Evolutionary conservation across 2,329 filamentous ascomycete species (phyloP).

Genomic region (Hypomyces rosellus): DNA sequence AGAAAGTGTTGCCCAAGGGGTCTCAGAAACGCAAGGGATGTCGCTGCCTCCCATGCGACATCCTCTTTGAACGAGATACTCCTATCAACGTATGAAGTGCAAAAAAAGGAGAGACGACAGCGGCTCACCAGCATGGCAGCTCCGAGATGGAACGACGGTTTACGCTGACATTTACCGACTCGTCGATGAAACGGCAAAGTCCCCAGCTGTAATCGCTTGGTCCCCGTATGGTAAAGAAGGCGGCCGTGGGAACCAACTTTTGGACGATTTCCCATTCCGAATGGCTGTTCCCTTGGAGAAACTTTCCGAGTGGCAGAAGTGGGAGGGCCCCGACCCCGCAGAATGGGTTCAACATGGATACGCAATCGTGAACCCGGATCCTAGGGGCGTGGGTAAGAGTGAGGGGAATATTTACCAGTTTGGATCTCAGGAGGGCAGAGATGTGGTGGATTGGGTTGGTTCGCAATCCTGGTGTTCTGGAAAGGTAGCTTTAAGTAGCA

Average conservation of each 20-base stretch:
- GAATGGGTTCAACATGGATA: slow-evolving; percentile 24
- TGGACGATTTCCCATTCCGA: slow-evolving; percentile 30
- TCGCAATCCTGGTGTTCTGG: slow-evolving; percentile 20
- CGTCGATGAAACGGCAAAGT: slow-evolving; percentile 19
- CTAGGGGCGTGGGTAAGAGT: slow-evolving; percentile 21
- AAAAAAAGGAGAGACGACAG: too few relatives aligned
- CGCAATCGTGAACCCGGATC: slow-evolving; percentile 23
- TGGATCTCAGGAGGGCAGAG: slow-evolving; percentile 18
- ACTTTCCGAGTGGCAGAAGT: slow-evolving; percentile 21
- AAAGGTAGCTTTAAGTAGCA: slow-evolving; percentile 22
- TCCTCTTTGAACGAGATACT: too few relatives aligned
- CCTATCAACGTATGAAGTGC: too few relatives aligned
- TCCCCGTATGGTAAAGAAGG: slow-evolving; percentile 40
- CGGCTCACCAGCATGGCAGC: too few relatives aligned
- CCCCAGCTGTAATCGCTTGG: slow-evolving; percentile 39
- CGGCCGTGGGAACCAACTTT: slow-evolving; percentile 30
- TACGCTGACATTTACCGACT: slow-evolving; percentile 41
- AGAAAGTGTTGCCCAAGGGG: too few relatives aligned
- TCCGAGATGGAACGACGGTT: slow-evolving; percentile 30
- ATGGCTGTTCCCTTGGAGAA: slow-evolving; percentile 27
- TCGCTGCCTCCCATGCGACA: too few relatives aligned
- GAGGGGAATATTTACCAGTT: slow-evolving; percentile 20
- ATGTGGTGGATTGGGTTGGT: slow-evolving; percentile 19
- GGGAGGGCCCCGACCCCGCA: slow-evolving; percentile 25
- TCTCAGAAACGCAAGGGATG: too few relatives aligned